Conservation (phyloP, 495 filamentous ascomycete species). For the Neurospora sp. region DNA sequence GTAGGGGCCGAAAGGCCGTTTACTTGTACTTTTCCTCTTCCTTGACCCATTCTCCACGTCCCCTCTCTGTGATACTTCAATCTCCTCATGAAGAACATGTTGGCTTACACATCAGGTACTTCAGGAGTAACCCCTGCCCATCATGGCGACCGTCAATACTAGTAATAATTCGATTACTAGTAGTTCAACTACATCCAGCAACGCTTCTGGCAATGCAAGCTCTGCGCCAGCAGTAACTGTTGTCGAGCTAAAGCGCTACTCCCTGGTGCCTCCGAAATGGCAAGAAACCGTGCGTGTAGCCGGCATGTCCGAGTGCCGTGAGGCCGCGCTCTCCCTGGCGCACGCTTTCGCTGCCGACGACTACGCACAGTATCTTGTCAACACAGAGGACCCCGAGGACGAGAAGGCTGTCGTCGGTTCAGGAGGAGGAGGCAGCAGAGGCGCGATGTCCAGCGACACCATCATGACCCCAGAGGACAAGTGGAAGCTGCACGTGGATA, state of each 20-base stretch:
- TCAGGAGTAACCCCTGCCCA: conserved; percentile 9
- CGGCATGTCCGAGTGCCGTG: conserved; percentile 50
- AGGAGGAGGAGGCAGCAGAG: not conserved
- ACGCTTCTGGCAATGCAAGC: not conserved
- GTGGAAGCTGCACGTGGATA: conserved; percentile 63
- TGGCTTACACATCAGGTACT: not conserved
- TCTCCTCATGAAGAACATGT: not conserved
- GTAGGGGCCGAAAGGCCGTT: not conserved
- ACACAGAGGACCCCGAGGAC: conserved; percentile 52
- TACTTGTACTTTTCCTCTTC: not conserved
- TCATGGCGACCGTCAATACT: conserved; percentile 25
- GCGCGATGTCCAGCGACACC: not conserved
- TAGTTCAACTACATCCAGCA: conserved; percentile 1
- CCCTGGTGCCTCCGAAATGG: conserved; percentile 37
- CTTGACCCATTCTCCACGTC: not conserved
- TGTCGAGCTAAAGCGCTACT: conserved; percentile 35
- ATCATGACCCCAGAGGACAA: conserved; percentile 40
- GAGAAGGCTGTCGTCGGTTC: conserved; percentile 11
- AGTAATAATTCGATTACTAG: conserved; percentile 14
- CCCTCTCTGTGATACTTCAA: not conserved
- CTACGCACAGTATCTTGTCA: conserved; percentile 59
- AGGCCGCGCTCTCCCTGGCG: conserved; percentile 57
- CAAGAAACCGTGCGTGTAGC: conserved; percentile 48
- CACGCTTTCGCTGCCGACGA: conserved; percentile 69
- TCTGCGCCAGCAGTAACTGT: conserved; percentile 11